Percentiles rank a stretch among this genome's conserved stretches.
Evolutionary conservation across 768 basidiomycete species (phyloP).

Genomic region (Serpula lacrymans): DNA sequence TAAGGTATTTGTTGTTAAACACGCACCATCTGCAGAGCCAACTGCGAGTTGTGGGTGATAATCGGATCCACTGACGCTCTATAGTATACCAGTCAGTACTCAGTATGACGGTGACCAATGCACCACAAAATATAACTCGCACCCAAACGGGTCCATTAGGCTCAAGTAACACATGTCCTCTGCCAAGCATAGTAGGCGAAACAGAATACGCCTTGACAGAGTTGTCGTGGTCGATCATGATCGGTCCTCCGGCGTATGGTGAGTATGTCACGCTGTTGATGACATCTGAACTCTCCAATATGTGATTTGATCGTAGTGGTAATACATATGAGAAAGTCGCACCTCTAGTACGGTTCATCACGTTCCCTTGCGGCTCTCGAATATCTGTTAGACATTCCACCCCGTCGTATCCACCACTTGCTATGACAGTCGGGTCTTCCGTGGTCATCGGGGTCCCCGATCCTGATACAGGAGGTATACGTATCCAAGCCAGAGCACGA

Average conservation of each 20-base stretch:
- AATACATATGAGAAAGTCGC: conserved; percentile 3
- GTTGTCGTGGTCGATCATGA: conserved; percentile 84
- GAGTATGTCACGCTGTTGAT: conserved; percentile 68
- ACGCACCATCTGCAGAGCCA: conserved; percentile 81
- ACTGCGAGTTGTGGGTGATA: conserved; percentile 85
- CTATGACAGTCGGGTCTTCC: conserved; percentile 68
- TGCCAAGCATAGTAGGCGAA: conserved; percentile 68
- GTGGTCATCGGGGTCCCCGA: conserved; percentile 43
- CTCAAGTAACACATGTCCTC: conserved; percentile 69
- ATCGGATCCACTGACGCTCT: conserved; percentile 77
- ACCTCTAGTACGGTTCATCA: conserved; percentile 81
- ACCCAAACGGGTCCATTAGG: conserved; percentile 86
- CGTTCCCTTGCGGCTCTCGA: conserved; percentile 60
- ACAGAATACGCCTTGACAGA: conserved; percentile 72
- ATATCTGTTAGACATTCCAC: conserved; percentile 74
- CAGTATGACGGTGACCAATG: neutral
- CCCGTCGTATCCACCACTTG: conserved; percentile 81
- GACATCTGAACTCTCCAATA: conserved; percentile 47
- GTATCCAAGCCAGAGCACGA: conserved; percentile 72
- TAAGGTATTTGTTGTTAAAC: conserved; percentile 69
- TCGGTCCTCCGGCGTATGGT: conserved; percentile 61
- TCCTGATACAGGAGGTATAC: conserved; percentile 52
- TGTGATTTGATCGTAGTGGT: neutral
- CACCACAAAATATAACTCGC: conserved; percentile 17
- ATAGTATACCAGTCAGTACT: conserved; percentile 7